Evolutionary conservation across 2,329 filamentous ascomycete genomes (phyloP).

Genomic region (Curvularia lunata): DNA sequence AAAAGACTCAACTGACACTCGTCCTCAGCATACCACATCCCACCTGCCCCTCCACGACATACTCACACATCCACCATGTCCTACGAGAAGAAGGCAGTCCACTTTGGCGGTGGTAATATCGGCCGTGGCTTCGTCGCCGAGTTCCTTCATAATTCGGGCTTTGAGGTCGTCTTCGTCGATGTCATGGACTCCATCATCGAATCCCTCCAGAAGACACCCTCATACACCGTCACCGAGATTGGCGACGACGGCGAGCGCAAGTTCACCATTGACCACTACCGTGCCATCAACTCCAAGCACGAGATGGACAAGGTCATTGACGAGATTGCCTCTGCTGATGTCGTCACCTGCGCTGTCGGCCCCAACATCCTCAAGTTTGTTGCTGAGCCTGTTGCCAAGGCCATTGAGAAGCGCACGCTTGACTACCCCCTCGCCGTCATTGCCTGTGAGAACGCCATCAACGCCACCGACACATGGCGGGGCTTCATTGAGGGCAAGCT

Average conservation of each 20-base stretch:
- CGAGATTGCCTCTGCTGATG: constrained; percentile 84
- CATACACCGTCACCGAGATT: constrained; percentile 93
- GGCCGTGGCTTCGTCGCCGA: constrained; percentile 57
- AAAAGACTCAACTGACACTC: constrained; percentile 26
- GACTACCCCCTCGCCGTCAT: constrained; percentile 82
- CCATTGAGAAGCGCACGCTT: constrained; percentile 75
- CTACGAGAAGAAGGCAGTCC: constrained; percentile 58
- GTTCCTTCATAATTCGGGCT: constrained; percentile 93
- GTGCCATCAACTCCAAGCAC: constrained; percentile 92
- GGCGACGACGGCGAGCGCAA: constrained; percentile 80
- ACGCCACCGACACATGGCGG: constrained; percentile 87
- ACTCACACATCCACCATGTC: constrained; percentile 34
- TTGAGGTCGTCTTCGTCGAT: constrained; percentile 95
- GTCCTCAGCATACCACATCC: constrained; percentile 10
- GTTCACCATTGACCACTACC: constrained; percentile 91
- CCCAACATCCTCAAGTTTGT: constrained; percentile 97
- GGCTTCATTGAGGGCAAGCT: constrained; percentile 80
- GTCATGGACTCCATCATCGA: constrained; percentile 86
- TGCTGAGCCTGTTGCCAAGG: constrained; percentile 93
- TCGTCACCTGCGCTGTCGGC: constrained; percentile 96
- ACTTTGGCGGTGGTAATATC: constrained; percentile 62
- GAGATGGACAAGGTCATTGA: constrained; percentile 81
- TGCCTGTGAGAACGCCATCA: constrained; percentile 97
- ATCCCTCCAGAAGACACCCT: constrained; percentile 73
- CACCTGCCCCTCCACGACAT: constrained; percentile 10